Base-by-base conservation (phyloP, 441 rosid species). In the Rhodomyrtus psidioides region DNA sequence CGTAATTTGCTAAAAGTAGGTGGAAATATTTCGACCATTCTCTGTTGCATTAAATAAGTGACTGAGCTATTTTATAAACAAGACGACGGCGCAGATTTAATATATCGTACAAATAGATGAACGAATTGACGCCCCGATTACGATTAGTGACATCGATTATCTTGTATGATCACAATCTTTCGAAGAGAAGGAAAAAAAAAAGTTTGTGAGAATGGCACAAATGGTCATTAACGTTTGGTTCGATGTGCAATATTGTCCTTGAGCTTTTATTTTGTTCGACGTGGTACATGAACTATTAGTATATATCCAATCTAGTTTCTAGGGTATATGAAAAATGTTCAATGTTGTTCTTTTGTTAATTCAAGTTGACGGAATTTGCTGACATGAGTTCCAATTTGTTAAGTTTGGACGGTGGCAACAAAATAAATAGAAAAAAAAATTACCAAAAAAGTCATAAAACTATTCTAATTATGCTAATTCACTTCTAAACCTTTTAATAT, bases 261-360 rank as follows among this genome's bases (percentile, higher is more conserved):
- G 2, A 10, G 0, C 1, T 62, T 30, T 62, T 16, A 19, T 17
- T 65, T 34, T 34, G 0, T 70, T 0, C 0, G 5, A 39, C 12
- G 0, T 21, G 79, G 2, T 10, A 0, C 1, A 3, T 21, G 4
- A 34, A 34, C 4, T 21, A 12, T 70, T 70, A 34, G 8, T 70
- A 34, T 65, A 34, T 34, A 34, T 34, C 19, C 0, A 65, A 65
- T 65, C 2, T 0, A 34, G 2, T 34, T 4, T 5, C 0, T 9
- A 19, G 1, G 5, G 0, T 34, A 65, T 60, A 62, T 39, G 46
- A 70, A 65, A 65, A 19, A 34, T 65, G 4, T 12, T 19, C 8
- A 65, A 70, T 21, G 2, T 17, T 3, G 0, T 21, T 3, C 1
- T 65, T 21, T 6, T 0, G 3, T 65, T 65, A 65, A 34, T 19